Conservation (phyloP, 2,329 filamentous ascomycete species). For the Lecanoromycetidae sp. region DNA sequence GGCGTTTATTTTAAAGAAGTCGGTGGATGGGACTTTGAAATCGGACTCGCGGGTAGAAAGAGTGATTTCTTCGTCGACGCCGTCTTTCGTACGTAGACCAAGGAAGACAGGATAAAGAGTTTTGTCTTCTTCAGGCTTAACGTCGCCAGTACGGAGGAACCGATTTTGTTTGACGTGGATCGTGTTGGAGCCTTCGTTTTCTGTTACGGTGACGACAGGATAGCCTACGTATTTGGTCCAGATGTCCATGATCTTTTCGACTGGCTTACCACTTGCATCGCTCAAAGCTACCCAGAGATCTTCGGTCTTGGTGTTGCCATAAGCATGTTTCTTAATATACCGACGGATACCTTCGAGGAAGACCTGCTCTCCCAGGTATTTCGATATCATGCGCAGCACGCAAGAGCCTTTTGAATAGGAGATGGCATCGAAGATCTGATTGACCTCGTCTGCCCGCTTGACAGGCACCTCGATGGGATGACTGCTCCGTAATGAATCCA, state of each 20-base stretch:
- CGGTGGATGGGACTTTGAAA: slow-evolving; percentile 64
- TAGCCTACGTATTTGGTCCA: slow-evolving; percentile 97
- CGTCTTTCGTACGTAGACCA: slow-evolving; percentile 70
- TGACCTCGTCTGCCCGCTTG: slow-evolving; percentile 89
- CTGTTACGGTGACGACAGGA: slow-evolving; percentile 77
- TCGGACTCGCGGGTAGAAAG: slow-evolving; percentile 60
- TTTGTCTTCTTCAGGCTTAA: slow-evolving; percentile 83
- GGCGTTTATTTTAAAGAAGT: slow-evolving; percentile 95
- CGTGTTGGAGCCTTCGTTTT: slow-evolving; percentile 55
- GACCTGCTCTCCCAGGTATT: slow-evolving; percentile 79
- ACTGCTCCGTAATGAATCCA: slow-evolving; percentile 86
- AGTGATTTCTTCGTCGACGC: slow-evolving; percentile 64
- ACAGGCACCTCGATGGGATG: slow-evolving; percentile 95
- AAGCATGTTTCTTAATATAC: slow-evolving; percentile 95
- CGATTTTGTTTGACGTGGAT: slow-evolving; percentile 91
- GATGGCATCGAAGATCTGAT: slow-evolving; percentile 96
- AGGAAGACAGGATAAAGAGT: slow-evolving; percentile 84
- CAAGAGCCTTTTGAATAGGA: slow-evolving; percentile 96
- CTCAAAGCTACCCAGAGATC: slow-evolving; percentile 83
- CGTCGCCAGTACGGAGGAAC: slow-evolving; percentile 82
- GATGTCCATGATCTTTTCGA: slow-evolving; percentile 81
- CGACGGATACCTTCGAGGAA: slow-evolving; percentile 86
- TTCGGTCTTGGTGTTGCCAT: slow-evolving; percentile 81
- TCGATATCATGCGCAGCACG: slow-evolving; percentile 93
- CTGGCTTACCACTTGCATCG: slow-evolving; percentile 80